Evolutionary conservation across 2,329 filamentous ascomycete species (phyloP).

Genomic region (Alternaria ethzedia): DNA sequence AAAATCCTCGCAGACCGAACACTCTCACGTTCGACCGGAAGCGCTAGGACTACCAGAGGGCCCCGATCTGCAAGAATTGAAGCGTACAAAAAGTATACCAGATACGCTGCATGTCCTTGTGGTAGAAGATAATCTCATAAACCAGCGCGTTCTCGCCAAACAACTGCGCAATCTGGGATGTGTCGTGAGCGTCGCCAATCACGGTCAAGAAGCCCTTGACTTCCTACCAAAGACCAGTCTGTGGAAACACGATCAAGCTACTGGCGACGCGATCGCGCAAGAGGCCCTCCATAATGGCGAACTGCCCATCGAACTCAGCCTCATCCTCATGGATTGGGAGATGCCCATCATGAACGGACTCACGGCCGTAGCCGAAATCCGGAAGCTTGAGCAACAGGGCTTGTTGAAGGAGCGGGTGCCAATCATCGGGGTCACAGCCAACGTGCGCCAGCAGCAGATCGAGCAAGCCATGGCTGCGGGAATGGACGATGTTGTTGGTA

Average conservation of each 20-base stretch:
- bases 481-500: conserved; percentile 69
- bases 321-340: conserved; percentile 45
- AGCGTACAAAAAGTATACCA: conserved; percentile 12
- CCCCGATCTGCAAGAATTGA: conserved; percentile 10
- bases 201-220: conserved; percentile 48
- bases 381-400: conserved; percentile 30
- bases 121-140: conserved; percentile 51
- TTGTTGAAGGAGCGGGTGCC: conserved; percentile 30
- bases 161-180: conserved; percentile 48
- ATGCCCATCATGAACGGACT: conserved; percentile 47
- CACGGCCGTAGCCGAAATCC: conserved; percentile 33
- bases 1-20: neutral
- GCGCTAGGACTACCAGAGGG: conserved; percentile 10
- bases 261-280: conserved; percentile 58
- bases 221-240: conserved; percentile 37
- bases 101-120: conserved; percentile 35
- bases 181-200: conserved; percentile 46
- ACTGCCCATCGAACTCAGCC: conserved; percentile 13
- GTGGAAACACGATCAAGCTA: conserved; percentile 24
- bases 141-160: conserved; percentile 51
- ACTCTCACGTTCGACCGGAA: conserved; percentile 1
- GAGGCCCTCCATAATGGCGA: neutral
- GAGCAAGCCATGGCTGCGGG: conserved; percentile 35
- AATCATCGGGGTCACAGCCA: conserved; percentile 45
- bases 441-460: conserved; percentile 43